phyloP scores from a whole-genome alignment of 306 rosid genomes.

The Datisca glomerata region DNA sequence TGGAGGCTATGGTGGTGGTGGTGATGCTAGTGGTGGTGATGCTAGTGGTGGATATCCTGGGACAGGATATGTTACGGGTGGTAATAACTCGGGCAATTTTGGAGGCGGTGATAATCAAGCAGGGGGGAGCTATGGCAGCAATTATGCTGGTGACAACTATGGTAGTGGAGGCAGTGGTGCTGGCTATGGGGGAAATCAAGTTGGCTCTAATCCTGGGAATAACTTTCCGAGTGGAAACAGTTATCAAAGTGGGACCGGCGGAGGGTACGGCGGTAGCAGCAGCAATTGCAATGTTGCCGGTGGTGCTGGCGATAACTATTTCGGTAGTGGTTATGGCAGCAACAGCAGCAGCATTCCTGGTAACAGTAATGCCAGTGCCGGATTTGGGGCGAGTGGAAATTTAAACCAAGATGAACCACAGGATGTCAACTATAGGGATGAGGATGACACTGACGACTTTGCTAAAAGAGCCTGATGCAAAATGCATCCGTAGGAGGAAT shows the following conservation, averaged over 20 bases:
- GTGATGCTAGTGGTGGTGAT: slow-evolving; percentile 29
- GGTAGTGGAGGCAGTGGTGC: slow-evolving; percentile 13
- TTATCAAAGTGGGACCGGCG: slow-evolving; percentile 8
- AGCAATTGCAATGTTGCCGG: slow-evolving; percentile 16
- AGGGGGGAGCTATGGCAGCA: slow-evolving; percentile 21
- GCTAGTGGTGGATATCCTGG: slow-evolving; percentile 11
- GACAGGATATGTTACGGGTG: slow-evolving; percentile 22
- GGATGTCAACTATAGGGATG: slow-evolving; percentile 42
- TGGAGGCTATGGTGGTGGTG: slow-evolving; percentile 14
- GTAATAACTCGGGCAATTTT: slow-evolving; percentile 21
- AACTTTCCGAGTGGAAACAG: slow-evolving; percentile 21
- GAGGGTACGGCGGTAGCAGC: slow-evolving; percentile 17
- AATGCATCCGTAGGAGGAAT: not conserved
- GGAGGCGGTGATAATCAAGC: slow-evolving; percentile 23
- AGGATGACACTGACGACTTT: slow-evolving; percentile 27
- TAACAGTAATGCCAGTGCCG: too few species aligned
- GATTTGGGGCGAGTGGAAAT: slow-evolving; percentile 22
- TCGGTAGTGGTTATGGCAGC: slow-evolving; percentile 18
- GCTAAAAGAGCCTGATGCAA: slow-evolving; percentile 59
- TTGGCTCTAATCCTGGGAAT: slow-evolving; percentile 20
- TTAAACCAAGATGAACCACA: slow-evolving; percentile 8
- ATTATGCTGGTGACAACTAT: not conserved
- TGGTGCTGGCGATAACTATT: slow-evolving; percentile 7
- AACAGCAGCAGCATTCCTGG: too few species aligned
- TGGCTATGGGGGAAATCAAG: slow-evolving; percentile 19